phyloP scores from a whole-genome alignment of 2,329 filamentous ascomycete species.

The Juglanconis oblonga region DNA sequence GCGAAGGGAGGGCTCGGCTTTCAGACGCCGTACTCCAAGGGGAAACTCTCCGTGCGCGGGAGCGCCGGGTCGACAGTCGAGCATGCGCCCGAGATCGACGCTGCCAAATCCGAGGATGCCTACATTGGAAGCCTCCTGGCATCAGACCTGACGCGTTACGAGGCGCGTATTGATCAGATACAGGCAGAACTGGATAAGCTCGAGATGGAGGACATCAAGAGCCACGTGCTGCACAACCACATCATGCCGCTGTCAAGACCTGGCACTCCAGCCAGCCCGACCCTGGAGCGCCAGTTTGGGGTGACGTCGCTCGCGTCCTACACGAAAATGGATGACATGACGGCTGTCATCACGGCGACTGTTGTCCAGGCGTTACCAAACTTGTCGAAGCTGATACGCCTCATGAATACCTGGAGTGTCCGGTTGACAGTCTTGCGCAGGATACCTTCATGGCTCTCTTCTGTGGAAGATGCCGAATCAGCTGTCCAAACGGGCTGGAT shows the following conservation, averaged over 20 bases:
- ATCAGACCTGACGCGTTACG: conserved; percentile 63
- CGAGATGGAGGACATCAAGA: conserved; percentile 84
- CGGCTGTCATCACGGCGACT: conserved; percentile 85
- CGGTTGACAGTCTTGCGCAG: conserved; percentile 72
- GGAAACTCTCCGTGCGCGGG: conserved; percentile 32
- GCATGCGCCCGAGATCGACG: conserved; percentile 20
- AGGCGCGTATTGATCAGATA: conserved; percentile 73
- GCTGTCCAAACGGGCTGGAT: conserved; percentile 67
- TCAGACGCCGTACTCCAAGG: conserved; percentile 41
- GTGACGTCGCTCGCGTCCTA: conserved; percentile 49
- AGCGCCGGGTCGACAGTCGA: conserved; percentile 19
- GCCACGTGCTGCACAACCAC: conserved; percentile 79
- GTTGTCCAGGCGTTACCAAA: conserved; percentile 85
- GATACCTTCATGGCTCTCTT: conserved; percentile 65
- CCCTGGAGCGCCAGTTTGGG: conserved; percentile 33
- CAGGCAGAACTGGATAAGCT: conserved; percentile 64
- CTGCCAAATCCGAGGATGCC: conserved; percentile 23
- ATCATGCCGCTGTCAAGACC: conserved; percentile 59
- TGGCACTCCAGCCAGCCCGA: conserved; percentile 40
- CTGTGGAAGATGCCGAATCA: conserved; percentile 63
- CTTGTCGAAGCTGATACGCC: conserved; percentile 66
- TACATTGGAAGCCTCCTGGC: conserved; percentile 72
- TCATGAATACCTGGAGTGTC: conserved; percentile 76
- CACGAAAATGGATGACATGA: conserved; percentile 80
- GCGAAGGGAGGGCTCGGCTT: conserved; percentile 51